Base-by-base conservation (phyloP, 768 basidiomycete genomes). In the Coprinopsis strossmayeri region DNA sequence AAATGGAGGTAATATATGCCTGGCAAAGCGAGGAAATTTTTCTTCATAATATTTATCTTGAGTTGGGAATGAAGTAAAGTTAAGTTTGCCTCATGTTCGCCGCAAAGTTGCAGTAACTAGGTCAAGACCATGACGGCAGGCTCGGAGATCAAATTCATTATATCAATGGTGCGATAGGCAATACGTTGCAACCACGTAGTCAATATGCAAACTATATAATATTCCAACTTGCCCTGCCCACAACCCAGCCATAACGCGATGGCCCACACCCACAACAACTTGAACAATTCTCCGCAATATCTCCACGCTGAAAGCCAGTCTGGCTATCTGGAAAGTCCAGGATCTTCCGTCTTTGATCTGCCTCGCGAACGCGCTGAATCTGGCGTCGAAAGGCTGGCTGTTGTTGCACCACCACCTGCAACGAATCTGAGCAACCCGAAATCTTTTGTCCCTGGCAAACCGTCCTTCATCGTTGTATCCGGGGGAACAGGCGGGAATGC, bases 401-500 rank as follows among this genome's bases (percentile, higher is more conserved):
- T 41, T 7, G 24, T 24, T 49, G 53, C 46, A 32, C 34, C 46
- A 49, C 53, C 41, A 38, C 18, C 48, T 52, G 25, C 27, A 40
- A 25, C 20, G 27, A 24, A 27, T 28, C 46, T 34, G 23, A 15
- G 13, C 18, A 25, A 15, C 18, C 28, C n/a, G 32, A n/a, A 42
- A 28, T 20, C 24, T 13, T n/a, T 10, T 2, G 26, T 18, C 12
- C 15, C 21, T 30, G 7, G 27, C 18, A 32, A 13, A 30, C 61
- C 73, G 1, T 78, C 82, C 1, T 86, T 77, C 61, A 63, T 93
- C 5, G 77, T 96, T 43, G 78, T 97, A 47, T 93, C 91, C 43
- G 93, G 93, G 0, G 93, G 93, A n/a, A 92, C 92, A 27, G 93
- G 93, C 34, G 91, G 91, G 42, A 97, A 97, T 61, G 77, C 87